Conservation (phyloP, 495 filamentous ascomycete genomes). For the Xylaria flabelliformis region DNA sequence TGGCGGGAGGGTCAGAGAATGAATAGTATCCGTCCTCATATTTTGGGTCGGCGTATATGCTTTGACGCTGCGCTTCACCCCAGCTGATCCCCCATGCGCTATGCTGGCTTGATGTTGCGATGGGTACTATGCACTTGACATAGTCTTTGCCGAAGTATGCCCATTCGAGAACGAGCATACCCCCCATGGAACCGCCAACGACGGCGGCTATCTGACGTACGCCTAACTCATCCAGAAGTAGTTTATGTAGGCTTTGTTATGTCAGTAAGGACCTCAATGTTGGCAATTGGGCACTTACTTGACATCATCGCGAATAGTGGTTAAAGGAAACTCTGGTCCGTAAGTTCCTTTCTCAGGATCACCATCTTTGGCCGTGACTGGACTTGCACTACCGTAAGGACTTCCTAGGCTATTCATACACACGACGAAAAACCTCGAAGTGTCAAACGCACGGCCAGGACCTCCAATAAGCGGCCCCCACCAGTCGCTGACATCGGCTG, state of each 20-base stretch:
- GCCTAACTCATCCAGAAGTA: slow-evolving; percentile 88
- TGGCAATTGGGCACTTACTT: slow-evolving; percentile 62
- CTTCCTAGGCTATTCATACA: slow-evolving; percentile 97
- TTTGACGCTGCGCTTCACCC: slow-evolving; percentile 96
- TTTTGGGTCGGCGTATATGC: slow-evolving; percentile 97
- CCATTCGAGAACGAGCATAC: slow-evolving; percentile 96
- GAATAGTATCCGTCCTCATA: slow-evolving; percentile 96
- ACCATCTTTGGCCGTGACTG: slow-evolving; percentile 86
- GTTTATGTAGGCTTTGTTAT: slow-evolving; percentile 75
- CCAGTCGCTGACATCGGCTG: slow-evolving; percentile 96
- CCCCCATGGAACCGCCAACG: slow-evolving; percentile 97
- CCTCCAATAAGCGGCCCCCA: slow-evolving; percentile 95
- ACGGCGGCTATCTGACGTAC: slow-evolving; percentile 85
- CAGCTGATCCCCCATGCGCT: slow-evolving; percentile 99
- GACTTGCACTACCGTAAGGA: slow-evolving; percentile 95
- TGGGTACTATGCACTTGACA: slow-evolving; percentile 87
- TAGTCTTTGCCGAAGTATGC: slow-evolving; percentile 96
- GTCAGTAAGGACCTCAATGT: slow-evolving; percentile 30
- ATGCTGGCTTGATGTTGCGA: slow-evolving; percentile 92
- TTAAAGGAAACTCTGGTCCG: slow-evolving; percentile 94
- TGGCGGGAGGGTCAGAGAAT: slow-evolving; percentile 79
- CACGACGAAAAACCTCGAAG: slow-evolving; percentile 88
- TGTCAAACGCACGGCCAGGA: slow-evolving; percentile 88
- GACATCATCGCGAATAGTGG: slow-evolving; percentile 94
- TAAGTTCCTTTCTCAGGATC: slow-evolving; percentile 77